Evolutionary conservation across 352 stramenopile genomes (phyloP).

Genomic region (Pythium dissimile): DNA sequence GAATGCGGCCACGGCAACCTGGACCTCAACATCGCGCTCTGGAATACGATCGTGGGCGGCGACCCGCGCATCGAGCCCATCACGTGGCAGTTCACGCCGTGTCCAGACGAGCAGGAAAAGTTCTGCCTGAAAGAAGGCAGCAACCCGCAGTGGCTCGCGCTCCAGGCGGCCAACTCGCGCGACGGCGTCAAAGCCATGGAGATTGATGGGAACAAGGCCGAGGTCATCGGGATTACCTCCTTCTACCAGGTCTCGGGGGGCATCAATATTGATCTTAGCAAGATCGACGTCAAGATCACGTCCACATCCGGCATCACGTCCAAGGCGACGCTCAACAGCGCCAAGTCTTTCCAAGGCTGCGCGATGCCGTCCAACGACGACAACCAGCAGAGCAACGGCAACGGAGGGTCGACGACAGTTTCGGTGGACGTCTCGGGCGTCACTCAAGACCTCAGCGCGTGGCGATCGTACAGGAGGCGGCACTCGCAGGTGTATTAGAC

Average conservation of each 20-base stretch:
- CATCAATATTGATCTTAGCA: neutral
- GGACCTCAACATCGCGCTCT: slow-evolving; percentile 60
- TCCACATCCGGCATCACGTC: slow-evolving; percentile 9
- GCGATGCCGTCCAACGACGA: slow-evolving; percentile 7
- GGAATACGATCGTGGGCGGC: slow-evolving; percentile 46
- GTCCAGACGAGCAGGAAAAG: slow-evolving; percentile 53
- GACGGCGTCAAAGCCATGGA: slow-evolving; percentile 46
- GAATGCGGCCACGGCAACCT: slow-evolving; percentile 60
- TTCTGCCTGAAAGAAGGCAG: slow-evolving; percentile 72
- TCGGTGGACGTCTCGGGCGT: slow-evolving; percentile 8
- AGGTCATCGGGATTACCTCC: slow-evolving; percentile 33
- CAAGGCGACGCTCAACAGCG: slow-evolving; percentile 7
- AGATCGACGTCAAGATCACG: slow-evolving; percentile 10
- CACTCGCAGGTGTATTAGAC: slow-evolving; percentile 5
- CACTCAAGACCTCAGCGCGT: slow-evolving; percentile 3
- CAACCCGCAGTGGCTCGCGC: slow-evolving; percentile 56
- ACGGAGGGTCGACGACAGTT: neutral
- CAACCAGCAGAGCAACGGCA: slow-evolving; percentile 6
- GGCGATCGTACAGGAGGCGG: slow-evolving; percentile 3
- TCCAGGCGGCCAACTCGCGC: slow-evolving; percentile 56
- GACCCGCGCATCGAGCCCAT: slow-evolving; percentile 49
- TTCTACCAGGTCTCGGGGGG: slow-evolving; percentile 9
- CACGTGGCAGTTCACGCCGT: slow-evolving; percentile 56
- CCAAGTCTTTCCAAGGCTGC: slow-evolving; percentile 2
- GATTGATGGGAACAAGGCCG: slow-evolving; percentile 37